Evolutionary conservation across 208 protist genomes (phyloP).

Genomic region (Leishmania arabica): DNA sequence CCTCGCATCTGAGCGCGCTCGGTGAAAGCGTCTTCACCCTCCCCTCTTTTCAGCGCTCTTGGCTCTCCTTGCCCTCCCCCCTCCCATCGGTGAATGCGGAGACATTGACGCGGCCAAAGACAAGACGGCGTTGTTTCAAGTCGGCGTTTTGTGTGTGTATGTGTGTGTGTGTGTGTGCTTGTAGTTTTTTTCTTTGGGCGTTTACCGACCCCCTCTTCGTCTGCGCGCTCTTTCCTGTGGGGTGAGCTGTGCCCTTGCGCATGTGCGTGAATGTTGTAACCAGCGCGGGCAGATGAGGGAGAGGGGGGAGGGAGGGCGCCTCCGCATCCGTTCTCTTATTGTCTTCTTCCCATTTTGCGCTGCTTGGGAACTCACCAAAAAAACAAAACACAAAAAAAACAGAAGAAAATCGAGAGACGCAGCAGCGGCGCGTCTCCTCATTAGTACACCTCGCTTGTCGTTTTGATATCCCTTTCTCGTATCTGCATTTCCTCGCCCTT

Average conservation of each 20-base stretch:
- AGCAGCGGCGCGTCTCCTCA: not conserved
- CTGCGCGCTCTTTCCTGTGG: not conserved
- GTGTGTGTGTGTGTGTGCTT: too few relatives aligned
- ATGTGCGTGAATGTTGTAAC: not conserved
- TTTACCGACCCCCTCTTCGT: not conserved
- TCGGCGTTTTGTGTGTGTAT: not conserved
- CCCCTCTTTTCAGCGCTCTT: not conserved
- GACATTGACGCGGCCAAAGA: not conserved
- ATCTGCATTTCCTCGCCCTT: not conserved
- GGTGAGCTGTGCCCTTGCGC: not conserved
- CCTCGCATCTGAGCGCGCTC: not conserved
- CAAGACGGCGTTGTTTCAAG: not conserved
- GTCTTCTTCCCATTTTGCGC: not conserved
- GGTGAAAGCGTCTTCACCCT: not conserved
- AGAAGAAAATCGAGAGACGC: not conserved
- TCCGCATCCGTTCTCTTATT: not conserved
- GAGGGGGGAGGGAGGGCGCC: not conserved
- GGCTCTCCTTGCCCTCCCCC: not conserved
- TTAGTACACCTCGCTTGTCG: not conserved
- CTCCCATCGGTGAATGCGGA: not conserved
- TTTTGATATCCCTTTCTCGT: slow-evolving; percentile 8
- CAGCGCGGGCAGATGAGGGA: not conserved
- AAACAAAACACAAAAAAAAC: not conserved
- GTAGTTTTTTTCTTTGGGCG: not conserved
- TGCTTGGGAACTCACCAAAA: not conserved